Evolutionary conservation across 1,284 basidiomycete species (phyloP), one percentile per base, ranked within the genome.

Genomic region (Phellopilus nigrolimitatus): DNA sequence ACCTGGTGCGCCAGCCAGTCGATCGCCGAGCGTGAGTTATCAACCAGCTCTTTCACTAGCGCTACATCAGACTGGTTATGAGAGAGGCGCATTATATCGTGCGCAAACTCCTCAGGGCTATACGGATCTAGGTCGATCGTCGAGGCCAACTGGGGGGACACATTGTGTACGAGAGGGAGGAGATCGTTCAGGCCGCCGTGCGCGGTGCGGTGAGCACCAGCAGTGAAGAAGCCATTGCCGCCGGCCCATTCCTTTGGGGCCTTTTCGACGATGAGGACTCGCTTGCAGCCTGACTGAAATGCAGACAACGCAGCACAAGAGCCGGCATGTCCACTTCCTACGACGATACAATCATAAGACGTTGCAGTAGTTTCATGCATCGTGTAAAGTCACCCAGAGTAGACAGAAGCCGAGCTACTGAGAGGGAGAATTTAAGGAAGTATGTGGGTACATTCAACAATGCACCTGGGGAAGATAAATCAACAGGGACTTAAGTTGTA

Each of bases 171-270:
- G 53, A 84, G 62, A 1, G 75, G 67, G 17, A 82, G 71, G 36
- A 85, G 71, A 62, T 84, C 81, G 2, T 64, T 54, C 9, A 85
- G 67, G 0, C 82, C 83, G 10, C 58, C 64, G 57, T 85, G 83
- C 2, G 74, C 77, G 13, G 77, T 82, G 46, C 82, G 76, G 59
- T 78, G 71, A 1, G 80, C 80, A 15, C 82, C 82, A 21, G 82
- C 81, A 17, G 82, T 84, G 66, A 85, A 86, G 64, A 75, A 84
- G 9, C 82, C 79, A 59, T 86, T 86, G 10, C 82, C 84, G 10
- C 84, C 84, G 5, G 66, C 73, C 82, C 82, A 84, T 53, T 76
- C 73, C n/a, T n/a, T n/a, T n/a, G n/a, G n/a, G n/a, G n/a, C n/a
- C 60, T 84, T 84, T 60, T 86, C 83, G 48, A 84, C 66, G 51